Conservation (phyloP, 176 grass and related monocot species). For the Typha latifolia region DNA sequence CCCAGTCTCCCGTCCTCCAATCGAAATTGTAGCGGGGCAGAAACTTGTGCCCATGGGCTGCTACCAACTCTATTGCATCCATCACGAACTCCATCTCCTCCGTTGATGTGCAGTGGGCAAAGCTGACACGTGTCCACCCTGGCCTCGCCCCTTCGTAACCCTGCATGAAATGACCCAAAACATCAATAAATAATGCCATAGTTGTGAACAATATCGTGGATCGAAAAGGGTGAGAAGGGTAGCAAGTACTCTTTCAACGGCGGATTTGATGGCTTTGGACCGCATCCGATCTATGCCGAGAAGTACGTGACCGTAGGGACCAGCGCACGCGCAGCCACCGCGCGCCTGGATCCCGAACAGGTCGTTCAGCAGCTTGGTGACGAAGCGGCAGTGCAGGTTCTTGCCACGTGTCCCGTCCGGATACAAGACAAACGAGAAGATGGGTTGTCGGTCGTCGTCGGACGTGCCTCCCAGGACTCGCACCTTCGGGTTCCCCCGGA, state of each 20-base stretch:
- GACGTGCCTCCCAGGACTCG: slow-evolving; percentile 41
- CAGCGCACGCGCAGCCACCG: slow-evolving; percentile 69
- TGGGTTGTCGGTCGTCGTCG: slow-evolving; percentile 32
- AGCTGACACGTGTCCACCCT: slow-evolving; percentile 71
- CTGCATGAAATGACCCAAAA: slow-evolving; percentile 20
- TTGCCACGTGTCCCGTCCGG: background rate
- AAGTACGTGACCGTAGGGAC: slow-evolving; percentile 57
- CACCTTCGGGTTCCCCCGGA: slow-evolving; percentile 28
- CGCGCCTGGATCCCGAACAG: slow-evolving; percentile 79
- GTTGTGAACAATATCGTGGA: too few species aligned
- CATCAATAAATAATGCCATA: too few species aligned
- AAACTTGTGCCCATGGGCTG: slow-evolving; percentile 42
- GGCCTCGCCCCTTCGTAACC: slow-evolving; percentile 66
- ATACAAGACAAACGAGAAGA: slow-evolving; percentile 72
- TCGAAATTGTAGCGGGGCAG: slow-evolving; percentile 52
- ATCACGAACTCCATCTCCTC: slow-evolving; percentile 64
- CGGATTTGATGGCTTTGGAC: slow-evolving; percentile 41
- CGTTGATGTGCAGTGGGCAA: slow-evolving; percentile 54
- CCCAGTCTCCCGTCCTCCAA: slow-evolving; percentile 58
- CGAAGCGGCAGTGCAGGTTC: slow-evolving; percentile 51
- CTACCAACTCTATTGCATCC: slow-evolving; percentile 45
- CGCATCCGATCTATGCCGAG: slow-evolving; percentile 31
- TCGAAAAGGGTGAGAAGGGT: too few species aligned
- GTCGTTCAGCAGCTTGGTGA: slow-evolving; percentile 55
- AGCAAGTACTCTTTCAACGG: slow-evolving; percentile 43